Base-by-base conservation (phyloP, 2,329 filamentous ascomycete genomes). In the Claviceps maximensis region DNA sequence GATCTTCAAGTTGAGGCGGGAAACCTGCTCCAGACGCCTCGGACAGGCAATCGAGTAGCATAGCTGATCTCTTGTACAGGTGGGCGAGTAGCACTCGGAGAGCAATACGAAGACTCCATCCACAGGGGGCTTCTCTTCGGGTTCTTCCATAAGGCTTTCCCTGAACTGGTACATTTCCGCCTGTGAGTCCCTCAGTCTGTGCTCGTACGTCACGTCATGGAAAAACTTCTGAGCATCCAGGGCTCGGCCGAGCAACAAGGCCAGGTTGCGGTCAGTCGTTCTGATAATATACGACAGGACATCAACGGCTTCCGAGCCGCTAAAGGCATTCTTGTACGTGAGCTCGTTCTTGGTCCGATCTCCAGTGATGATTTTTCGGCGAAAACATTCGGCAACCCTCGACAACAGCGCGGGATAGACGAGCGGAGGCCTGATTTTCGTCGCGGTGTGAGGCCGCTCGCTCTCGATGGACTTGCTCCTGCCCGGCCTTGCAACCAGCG, bases 1-100 rank as follows among this genome's bases (percentile, higher is more conserved):
- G 57, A 90, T 87, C 71, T 95, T 95, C 67, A 97, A 75, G 66
- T 98, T 97, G 59, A 97, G 72, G 58, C 93, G 79, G 47, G 93
- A 93, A 63, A 97, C 91, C 68, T 98, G 93, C 68, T 98, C 93
- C 54, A 98, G 73, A 59, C 93, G 80, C 62, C 93, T 80, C 8
- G 93, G 93, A 66, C 93, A 98, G 49, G 93, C 93, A 62, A 98
- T 98, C 1, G 91, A 97, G 70, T 98, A 98, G 69, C 93, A 98
- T 23, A 98, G 77, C 60, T 91, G 88, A 67, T 98, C 93, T 57
- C 89, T 80, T 4, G 90, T 98, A 67, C 93, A 98, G 1, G 93
- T 98, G 9, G 93, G 93, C 45, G 91, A 97, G 68, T 98, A 98
- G 67, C 93, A 98, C 69, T 98, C 93, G 0, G 91, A 95, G 51